These are phyloP conservation scores for Diaporthe vaccinii DNA, from an alignment of 2,329 filamentous ascomycete genomes.

Conservation along the genomic window DNA sequence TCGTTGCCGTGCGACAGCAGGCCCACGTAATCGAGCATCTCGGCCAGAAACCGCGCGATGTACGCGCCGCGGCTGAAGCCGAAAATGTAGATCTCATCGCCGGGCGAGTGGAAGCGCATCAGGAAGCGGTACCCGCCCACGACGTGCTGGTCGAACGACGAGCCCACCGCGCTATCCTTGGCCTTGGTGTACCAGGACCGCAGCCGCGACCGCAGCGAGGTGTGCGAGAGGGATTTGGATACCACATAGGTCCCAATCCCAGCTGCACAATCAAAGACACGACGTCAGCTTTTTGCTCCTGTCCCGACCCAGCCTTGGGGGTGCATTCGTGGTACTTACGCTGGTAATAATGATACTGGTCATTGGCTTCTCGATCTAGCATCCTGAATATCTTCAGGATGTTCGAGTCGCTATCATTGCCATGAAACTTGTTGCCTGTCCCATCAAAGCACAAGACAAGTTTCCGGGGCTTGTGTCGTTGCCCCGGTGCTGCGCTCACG, in stretches of 20 bases:
- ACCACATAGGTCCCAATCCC: slow-evolving; percentile 82
- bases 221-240: slow-evolving; percentile 70
- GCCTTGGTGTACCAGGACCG: slow-evolving; percentile 79
- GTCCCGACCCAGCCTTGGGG: neutral
- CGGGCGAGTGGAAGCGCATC: slow-evolving; percentile 78
- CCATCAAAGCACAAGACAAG: slow-evolving; percentile 74
- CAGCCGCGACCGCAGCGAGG: slow-evolving; percentile 67
- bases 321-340: slow-evolving; percentile 54
- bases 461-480: slow-evolving; percentile 53
- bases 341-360: slow-evolving; percentile 76
- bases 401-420: slow-evolving; percentile 74
- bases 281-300: slow-evolving; percentile 21
- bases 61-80: slow-evolving; percentile 82
- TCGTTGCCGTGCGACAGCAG: slow-evolving; percentile 86
- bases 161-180: slow-evolving; percentile 84
- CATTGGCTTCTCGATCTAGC: slow-evolving; percentile 72
- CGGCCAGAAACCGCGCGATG: slow-evolving; percentile 80
- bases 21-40: slow-evolving; percentile 88
- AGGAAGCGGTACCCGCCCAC: slow-evolving; percentile 86
- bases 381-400: slow-evolving; percentile 80
- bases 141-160: slow-evolving; percentile 85
- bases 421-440: slow-evolving; percentile 74
- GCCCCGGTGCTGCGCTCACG: slow-evolving; percentile 6
- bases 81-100: slow-evolving; percentile 78
- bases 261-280: slow-evolving; percentile 52